Evolutionary conservation across 805 yeast genomes (phyloP).

Genomic region (Starmerella etchellsii): DNA sequence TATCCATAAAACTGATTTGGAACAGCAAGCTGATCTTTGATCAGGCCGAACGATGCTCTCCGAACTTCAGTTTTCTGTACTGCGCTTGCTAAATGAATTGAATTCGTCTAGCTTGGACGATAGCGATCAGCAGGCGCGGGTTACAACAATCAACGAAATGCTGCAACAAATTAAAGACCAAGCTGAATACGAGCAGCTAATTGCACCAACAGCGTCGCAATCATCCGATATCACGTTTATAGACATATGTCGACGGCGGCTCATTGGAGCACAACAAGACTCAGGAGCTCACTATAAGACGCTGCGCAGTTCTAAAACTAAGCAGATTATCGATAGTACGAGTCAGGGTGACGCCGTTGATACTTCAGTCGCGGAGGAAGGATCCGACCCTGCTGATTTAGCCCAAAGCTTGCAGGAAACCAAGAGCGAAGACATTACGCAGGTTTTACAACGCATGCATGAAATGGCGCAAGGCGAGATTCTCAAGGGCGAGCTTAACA

Average conservation of each 20-base stretch:
- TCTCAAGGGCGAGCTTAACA: slow-evolving; percentile 27
- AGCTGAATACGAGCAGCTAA: slow-evolving; percentile 9
- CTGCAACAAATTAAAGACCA: slow-evolving; percentile 13
- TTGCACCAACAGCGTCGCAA: background rate
- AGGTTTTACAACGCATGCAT: slow-evolving; percentile 25
- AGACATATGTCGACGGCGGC: slow-evolving; percentile 9
- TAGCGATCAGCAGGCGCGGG: slow-evolving; percentile 1
- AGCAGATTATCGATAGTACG: background rate
- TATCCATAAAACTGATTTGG: no score
- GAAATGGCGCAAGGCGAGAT: slow-evolving; percentile 30
- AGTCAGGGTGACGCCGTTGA: background rate
- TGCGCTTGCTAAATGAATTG: slow-evolving; percentile 10
- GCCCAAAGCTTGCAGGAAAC: slow-evolving; percentile 13
- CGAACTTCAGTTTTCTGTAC: slow-evolving; percentile 5
- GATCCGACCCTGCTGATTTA: background rate
- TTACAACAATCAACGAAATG: slow-evolving; percentile 6
- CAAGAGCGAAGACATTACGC: slow-evolving; percentile 23
- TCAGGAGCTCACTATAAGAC: slow-evolving; percentile 5
- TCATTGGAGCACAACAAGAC: slow-evolving; percentile 20
- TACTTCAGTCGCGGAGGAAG: background rate
- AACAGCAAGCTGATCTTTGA: no score
- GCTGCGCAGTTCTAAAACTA: slow-evolving; percentile 1
- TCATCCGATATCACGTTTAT: slow-evolving; percentile 4
- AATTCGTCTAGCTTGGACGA: slow-evolving; percentile 2
- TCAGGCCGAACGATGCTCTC: slow-evolving; percentile 6